A percentile compares a stretch with the other conserved stretches of the same genome.
Evolutionary conservation across 2,329 filamentous ascomycete genomes (phyloP).

Genomic region (Teratosphaeria viscida): DNA sequence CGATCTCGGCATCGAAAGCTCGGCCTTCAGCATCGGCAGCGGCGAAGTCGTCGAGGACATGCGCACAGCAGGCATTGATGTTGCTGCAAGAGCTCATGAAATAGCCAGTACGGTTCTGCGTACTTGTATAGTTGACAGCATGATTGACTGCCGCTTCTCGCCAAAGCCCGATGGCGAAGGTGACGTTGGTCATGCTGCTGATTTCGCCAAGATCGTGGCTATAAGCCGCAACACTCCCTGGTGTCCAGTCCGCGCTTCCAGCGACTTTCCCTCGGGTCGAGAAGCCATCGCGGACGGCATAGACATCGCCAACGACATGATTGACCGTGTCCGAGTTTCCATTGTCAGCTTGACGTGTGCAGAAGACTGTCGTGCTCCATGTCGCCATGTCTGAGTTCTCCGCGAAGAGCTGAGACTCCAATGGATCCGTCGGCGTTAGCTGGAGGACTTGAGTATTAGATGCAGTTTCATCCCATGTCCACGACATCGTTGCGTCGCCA

Average conservation of each 20-base stretch:
- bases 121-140: slow-evolving; percentile 33
- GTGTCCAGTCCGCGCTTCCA: slow-evolving; percentile 16
- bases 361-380: slow-evolving; percentile 33
- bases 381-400: slow-evolving; percentile 28
- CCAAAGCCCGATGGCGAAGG: slow-evolving; percentile 34
- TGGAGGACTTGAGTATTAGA: not conserved
- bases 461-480: not conserved
- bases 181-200: slow-evolving; percentile 2
- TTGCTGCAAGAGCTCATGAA: slow-evolving; percentile 28
- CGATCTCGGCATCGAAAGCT: slow-evolving; percentile 11
- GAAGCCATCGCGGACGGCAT: slow-evolving; percentile 25
- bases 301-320: slow-evolving; percentile 19
- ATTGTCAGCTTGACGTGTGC: slow-evolving; percentile 26
- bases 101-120: slow-evolving; percentile 28
- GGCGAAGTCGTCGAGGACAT: slow-evolving; percentile 32
- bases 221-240: slow-evolving; percentile 25
- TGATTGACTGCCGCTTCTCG: slow-evolving; percentile 33
- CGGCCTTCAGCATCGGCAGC: slow-evolving; percentile 26
- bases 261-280: slow-evolving; percentile 22
- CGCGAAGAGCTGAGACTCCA: slow-evolving; percentile 21
- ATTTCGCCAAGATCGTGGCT: slow-evolving; percentile 31
- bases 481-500: slow-evolving; percentile 1
- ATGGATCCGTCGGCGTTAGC: not conserved
- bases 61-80: slow-evolving; percentile 25
- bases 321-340: not conserved